Conservation (phyloP, 495 filamentous ascomycete species). For the Peziza echinospora region DNA sequence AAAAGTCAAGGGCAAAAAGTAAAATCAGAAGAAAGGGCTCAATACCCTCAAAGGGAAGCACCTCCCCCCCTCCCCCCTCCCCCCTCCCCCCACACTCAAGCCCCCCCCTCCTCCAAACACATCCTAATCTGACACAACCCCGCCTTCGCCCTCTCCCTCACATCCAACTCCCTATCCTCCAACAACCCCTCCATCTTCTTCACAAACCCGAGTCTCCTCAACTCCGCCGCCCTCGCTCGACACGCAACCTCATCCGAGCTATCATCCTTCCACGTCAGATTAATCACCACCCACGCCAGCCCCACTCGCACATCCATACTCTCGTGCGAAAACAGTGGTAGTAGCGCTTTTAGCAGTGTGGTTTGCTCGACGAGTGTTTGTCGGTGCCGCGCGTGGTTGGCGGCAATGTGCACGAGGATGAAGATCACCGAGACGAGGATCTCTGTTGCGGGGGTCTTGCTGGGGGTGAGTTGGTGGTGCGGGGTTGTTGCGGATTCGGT, state of each 20-base stretch:
- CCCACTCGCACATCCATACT: slow-evolving; percentile 47
- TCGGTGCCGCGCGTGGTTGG: slow-evolving; percentile 52
- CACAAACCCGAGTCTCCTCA: slow-evolving; percentile 50
- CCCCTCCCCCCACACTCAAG: background rate
- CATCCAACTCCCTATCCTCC: slow-evolving; percentile 59
- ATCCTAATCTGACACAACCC: slow-evolving; percentile 45
- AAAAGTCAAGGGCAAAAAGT: no score
- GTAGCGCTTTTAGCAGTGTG: slow-evolving; percentile 38
- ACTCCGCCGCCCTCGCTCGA: slow-evolving; percentile 38
- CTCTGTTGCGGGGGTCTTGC: slow-evolving; percentile 36
- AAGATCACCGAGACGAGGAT: slow-evolving; percentile 53
- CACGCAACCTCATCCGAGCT: slow-evolving; percentile 37
- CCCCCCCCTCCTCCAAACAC: background rate
- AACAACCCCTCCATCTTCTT: slow-evolving; percentile 41
- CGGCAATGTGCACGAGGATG: slow-evolving; percentile 68
- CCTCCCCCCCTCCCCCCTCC: background rate
- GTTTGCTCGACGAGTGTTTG: slow-evolving; percentile 36
- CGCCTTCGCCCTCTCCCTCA: slow-evolving; percentile 61
- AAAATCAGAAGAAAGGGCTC: no score
- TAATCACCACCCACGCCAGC: slow-evolving; percentile 61
- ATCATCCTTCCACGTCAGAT: slow-evolving; percentile 63
- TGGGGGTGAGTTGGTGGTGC: slow-evolving; percentile 5
- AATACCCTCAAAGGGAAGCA: no score
- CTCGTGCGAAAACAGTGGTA: slow-evolving; percentile 49
- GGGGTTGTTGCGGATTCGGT: slow-evolving; percentile 2